phyloP scores from a whole-genome alignment of 805 yeast species.

The Teunomyces panamensis region DNA sequence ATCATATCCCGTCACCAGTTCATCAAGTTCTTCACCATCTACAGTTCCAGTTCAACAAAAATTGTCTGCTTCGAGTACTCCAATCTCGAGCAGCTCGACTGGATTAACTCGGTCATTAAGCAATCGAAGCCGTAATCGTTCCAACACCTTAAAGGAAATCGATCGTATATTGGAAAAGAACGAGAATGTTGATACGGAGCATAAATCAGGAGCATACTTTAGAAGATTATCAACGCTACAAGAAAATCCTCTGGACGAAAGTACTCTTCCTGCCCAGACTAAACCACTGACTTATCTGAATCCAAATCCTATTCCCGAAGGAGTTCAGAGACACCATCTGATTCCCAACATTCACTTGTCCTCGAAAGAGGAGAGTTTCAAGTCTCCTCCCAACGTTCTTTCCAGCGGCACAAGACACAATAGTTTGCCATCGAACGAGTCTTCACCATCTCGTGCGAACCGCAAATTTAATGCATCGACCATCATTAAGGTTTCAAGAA shows the following conservation, averaged over 20 bases:
- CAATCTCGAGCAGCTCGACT: slow-evolving; percentile 5
- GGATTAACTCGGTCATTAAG: slow-evolving; percentile 12
- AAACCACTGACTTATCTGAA: neutral
- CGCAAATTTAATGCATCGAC: slow-evolving; percentile 11
- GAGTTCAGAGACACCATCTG: slow-evolving; percentile 6
- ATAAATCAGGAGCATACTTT: slow-evolving; percentile 60
- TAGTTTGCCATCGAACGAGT: slow-evolving; percentile 8
- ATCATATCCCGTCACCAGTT: neutral
- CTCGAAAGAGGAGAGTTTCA: neutral
- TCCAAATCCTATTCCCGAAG: neutral
- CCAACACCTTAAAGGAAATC: slow-evolving; percentile 35
- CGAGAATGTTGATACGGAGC: slow-evolving; percentile 42
- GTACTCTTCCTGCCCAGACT: neutral
- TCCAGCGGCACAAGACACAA: slow-evolving; percentile 2
- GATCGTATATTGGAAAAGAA: slow-evolving; percentile 35
- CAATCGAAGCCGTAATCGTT: slow-evolving; percentile 24
- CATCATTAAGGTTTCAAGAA: slow-evolving; percentile 51
- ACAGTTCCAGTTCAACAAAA: neutral
- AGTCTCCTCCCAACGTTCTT: slow-evolving; percentile 1
- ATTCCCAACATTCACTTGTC: slow-evolving; percentile 2
- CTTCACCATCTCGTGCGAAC: slow-evolving; percentile 10
- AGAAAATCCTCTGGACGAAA: slow-evolving; percentile 42
- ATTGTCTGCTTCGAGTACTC: slow-evolving; percentile 5
- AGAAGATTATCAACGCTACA: slow-evolving; percentile 63
- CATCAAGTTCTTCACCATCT: slow-evolving; percentile 4